These are phyloP conservation scores for Lodderomyces elongisporus DNA, from an alignment of 1,139 yeast genomes.

Conservation along the genomic window DNA sequence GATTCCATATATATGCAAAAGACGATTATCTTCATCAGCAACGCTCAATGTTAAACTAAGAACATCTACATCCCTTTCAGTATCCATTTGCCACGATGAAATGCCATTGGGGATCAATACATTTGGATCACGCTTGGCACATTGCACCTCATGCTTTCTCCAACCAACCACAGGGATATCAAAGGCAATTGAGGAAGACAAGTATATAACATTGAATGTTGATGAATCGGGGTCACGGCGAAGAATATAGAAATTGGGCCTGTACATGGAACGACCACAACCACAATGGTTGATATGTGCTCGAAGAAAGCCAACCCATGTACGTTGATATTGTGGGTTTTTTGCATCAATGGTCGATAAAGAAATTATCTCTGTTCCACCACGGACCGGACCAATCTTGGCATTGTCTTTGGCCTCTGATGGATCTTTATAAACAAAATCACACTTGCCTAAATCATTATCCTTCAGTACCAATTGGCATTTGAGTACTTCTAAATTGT, in stretches of 20 bases:
- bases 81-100: conserved; percentile 22
- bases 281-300: conserved; percentile 34
- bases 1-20: conserved; percentile 17
- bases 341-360: conserved; percentile 2
- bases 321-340: conserved; percentile 1
- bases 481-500: conserved; percentile 29
- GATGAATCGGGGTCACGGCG: conserved; percentile 15
- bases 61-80: conserved; percentile 21
- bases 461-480: conserved; percentile 19
- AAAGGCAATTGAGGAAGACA: conserved; percentile 34
- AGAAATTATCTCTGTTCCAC: conserved; percentile 34
- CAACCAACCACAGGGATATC: conserved; percentile 29
- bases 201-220: conserved; percentile 23
- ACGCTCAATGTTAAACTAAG: conserved; percentile 31
- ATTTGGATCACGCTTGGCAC: conserved; percentile 22
- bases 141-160: conserved; percentile 22
- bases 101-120: conserved; percentile 37
- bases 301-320: conserved; percentile 36
- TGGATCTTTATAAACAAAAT: conserved; percentile 19
- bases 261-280: conserved; percentile 31
- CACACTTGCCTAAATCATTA: conserved; percentile 24
- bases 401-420: conserved; percentile 13
- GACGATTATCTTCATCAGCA: conserved; percentile 31
- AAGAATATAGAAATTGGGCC: conserved; percentile 31
- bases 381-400: conserved; percentile 31